Base-by-base conservation (phyloP, 2,329 filamentous ascomycete species). In the Fusarium secorum region DNA sequence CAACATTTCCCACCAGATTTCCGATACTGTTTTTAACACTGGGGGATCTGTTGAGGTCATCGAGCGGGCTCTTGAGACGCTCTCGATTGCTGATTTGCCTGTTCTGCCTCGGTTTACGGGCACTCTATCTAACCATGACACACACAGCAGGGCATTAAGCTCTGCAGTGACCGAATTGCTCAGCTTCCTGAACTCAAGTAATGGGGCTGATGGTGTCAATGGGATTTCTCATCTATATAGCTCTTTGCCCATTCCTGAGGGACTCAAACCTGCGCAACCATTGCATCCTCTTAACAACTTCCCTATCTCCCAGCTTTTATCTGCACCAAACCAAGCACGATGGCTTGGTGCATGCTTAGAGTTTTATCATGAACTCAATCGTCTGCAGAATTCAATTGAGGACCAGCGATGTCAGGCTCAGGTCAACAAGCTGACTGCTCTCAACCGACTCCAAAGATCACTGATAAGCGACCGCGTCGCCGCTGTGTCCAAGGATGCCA, bases 361-460 rank as follows among this genome's bases (percentile, higher is more conserved):
- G 54, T 79, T 85, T 49, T 83, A 83, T 45, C 74, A 82, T 17
- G 82, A 85, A 8, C 76, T 89, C 4, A 80, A 83, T 38, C 71
- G 68, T 38, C 81, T 86, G 8, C 80, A 83, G 52, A 78, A 79
- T 13, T 79, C 76, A 6, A 78, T 89, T 39, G 78, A 84, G 17
- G 61, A 74, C 1, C 83, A 87, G 54, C 79, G 81, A 8, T 74
- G 74, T 18, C 81, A 83, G 53, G 83, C 84, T 52, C 81, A 82
- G 41, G 78, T 83, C 18, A 81, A 84, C 18, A 86, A 85, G 54
- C 79, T 89, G 9, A 86, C 86, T 11, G 82, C 83, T 3, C 79
- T 91, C 69, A 90, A 86, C 66, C 85, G 89, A 11, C 81, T 91
- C 11, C 88, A 91, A 76, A 83, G 89, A 63, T 90, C 89, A 4